Conservation (phyloP, 345 rosid species). For the Euphorbia tirucalli region DNA sequence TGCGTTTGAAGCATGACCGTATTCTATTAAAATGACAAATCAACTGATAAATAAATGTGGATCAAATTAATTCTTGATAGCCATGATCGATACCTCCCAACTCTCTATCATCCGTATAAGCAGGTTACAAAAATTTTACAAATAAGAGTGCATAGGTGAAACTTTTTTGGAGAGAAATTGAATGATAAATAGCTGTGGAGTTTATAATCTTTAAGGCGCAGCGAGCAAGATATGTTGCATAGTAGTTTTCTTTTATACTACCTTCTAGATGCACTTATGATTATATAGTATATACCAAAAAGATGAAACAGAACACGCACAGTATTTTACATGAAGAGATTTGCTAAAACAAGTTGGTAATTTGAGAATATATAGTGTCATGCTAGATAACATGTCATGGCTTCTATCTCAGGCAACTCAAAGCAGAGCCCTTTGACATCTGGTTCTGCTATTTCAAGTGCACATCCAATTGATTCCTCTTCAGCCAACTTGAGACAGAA, state of each 20-base stretch:
- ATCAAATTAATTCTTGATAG: no score
- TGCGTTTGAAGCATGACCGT: no score
- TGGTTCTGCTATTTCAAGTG: slow-evolving; percentile 6
- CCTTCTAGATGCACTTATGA: not conserved
- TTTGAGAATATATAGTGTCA: not conserved
- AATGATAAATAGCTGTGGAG: not conserved
- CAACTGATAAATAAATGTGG: no score
- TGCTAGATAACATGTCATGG: not conserved
- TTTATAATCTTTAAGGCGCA: not conserved
- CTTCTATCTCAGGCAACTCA: slow-evolving; percentile 19
- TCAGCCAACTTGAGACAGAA: not conserved
- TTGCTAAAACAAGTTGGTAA: not conserved
- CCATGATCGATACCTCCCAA: not conserved
- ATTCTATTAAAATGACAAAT: no score
- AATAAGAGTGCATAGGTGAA: not conserved
- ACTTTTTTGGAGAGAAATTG: not conserved
- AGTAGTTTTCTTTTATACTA: not conserved
- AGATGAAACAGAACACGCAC: no score
- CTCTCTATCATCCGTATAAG: not conserved
- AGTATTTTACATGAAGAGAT: not conserved
- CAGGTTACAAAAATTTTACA: not conserved
- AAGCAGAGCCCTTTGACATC: not conserved
- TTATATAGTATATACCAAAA: not conserved
- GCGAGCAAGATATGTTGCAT: not conserved
- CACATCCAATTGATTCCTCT: not conserved